Percentiles rank a stretch among this genome's conserved stretches.
phyloP scores from a whole-genome alignment of 148 eudicot genomes.

The Vaccinium vitisidaea region DNA sequence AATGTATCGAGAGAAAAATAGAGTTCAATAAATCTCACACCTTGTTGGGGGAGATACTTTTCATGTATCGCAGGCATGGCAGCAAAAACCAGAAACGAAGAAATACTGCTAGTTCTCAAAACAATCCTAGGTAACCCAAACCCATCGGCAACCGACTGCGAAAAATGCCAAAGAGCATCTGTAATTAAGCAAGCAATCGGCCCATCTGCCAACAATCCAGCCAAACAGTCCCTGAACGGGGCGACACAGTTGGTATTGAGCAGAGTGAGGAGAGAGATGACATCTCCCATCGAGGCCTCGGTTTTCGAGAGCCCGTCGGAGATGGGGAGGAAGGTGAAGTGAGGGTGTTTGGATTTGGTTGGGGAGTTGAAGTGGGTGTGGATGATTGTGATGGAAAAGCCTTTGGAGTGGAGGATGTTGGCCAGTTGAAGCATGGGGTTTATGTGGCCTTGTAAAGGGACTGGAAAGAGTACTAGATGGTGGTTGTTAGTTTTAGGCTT shows the following conservation, averaged over 20 bases:
- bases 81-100: conserved; percentile 35
- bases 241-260: conserved; percentile 33
- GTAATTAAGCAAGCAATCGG: conserved; percentile 37
- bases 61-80: conserved; percentile 31
- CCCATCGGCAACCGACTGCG: conserved; percentile 40
- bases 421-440: too few species aligned
- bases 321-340: conserved; percentile 13
- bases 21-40: conserved; percentile 25
- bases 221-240: conserved; percentile 37
- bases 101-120: conserved; percentile 45
- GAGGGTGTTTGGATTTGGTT: neutral
- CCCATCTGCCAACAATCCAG: conserved; percentile 1
- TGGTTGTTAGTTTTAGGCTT: neutral
- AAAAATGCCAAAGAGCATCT: conserved; percentile 28
- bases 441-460: neutral
- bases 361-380: too few species aligned
- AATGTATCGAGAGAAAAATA: conserved; percentile 23
- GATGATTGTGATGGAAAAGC: too few species aligned
- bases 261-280: conserved; percentile 6
- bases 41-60: conserved; percentile 44
- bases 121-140: conserved; percentile 54
- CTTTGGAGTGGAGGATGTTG: too few species aligned
- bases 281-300: conserved; percentile 16
- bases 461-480: conserved; percentile 19
- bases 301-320: conserved; percentile 36